Percentiles rank a stretch among this genome's conserved stretches.
Evolutionary conservation across 768 basidiomycete species (phyloP).

Genomic region (Termitomyces sp.): DNA sequence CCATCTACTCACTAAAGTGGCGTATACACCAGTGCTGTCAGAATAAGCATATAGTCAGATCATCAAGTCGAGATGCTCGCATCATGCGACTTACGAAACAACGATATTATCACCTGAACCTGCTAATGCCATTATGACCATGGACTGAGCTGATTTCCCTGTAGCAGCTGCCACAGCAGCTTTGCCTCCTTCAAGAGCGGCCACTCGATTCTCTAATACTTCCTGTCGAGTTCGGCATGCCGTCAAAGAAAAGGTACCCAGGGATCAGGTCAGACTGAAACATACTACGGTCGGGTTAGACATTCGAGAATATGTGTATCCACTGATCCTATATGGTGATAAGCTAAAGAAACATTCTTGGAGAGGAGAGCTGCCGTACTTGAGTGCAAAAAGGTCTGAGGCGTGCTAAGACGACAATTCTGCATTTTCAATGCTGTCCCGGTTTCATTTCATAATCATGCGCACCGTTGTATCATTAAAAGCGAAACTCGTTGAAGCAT

Average conservation of each 20-base stretch:
- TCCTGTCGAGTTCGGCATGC: conserved; percentile 20
- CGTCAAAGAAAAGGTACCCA: not conserved
- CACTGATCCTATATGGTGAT: conserved; percentile 15
- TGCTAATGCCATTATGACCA: conserved; percentile 58
- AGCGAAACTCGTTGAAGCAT: conserved; percentile 43
- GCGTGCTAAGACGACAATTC: conserved; percentile 34
- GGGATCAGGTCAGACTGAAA: conserved; percentile 12
- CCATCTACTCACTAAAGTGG: conserved; percentile 33
- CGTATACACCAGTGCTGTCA: conserved; percentile 50
- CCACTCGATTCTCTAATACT: conserved; percentile 75
- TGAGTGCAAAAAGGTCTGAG: conserved; percentile 46
- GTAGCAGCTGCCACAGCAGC: conserved; percentile 71
- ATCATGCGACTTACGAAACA: conserved; percentile 42
- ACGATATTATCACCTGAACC: conserved; percentile 74
- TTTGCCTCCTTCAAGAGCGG: conserved; percentile 69
- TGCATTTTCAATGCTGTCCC: not conserved
- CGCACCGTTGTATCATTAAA: conserved; percentile 44
- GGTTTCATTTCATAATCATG: not conserved
- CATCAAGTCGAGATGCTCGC: not conserved
- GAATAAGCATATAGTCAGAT: not conserved
- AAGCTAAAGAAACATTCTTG: not conserved
- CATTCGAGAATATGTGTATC: conserved; percentile 43
- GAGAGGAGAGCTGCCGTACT: conserved; percentile 14
- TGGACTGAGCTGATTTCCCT: conserved; percentile 73
- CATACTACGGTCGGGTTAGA: conserved; percentile 43